phyloP scores from a whole-genome alignment of 139 green algal genomes.

The Tetratostichococcus sp. region DNA sequence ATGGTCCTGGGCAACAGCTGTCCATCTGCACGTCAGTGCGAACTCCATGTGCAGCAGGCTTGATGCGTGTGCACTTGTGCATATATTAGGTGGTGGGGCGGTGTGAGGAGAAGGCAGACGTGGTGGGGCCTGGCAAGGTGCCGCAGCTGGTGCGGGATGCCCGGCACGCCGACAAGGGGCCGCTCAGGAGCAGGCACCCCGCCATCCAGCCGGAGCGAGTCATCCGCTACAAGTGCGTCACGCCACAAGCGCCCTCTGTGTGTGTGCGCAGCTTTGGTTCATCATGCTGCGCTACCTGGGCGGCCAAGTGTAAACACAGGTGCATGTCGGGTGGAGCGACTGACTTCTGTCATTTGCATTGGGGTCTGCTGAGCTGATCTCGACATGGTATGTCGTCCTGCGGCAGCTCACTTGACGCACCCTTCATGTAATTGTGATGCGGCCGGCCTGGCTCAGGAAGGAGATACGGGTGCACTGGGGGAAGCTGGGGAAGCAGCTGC shows the following conservation, averaged over 20 bases:
- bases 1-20: too few relatives aligned
- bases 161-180: conserved; percentile 13
- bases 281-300: neutral
- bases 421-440: too few relatives aligned
- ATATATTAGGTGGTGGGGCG: conserved; percentile 6
- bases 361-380: too few relatives aligned
- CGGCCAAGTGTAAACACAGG: too few relatives aligned
- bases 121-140: neutral
- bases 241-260: too few relatives aligned
- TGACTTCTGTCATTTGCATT: too few relatives aligned
- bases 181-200: neutral
- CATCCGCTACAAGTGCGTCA: conserved; percentile 10
- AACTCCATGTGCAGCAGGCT: neutral
- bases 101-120: conserved; percentile 12
- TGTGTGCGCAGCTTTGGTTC: too few relatives aligned
- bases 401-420: too few relatives aligned
- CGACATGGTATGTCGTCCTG: too few relatives aligned
- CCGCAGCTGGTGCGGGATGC: conserved; percentile 6
- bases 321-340: too few relatives aligned
- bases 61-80: neutral
- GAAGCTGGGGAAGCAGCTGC: conserved; percentile 11
- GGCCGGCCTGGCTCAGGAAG: too few relatives aligned
- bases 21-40: too few relatives aligned
- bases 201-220: conserved; percentile 22
- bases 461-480: conserved; percentile 13